Conservation (phyloP, 2,329 filamentous ascomycete genomes). For the Aspergillus transmontanensis region DNA sequence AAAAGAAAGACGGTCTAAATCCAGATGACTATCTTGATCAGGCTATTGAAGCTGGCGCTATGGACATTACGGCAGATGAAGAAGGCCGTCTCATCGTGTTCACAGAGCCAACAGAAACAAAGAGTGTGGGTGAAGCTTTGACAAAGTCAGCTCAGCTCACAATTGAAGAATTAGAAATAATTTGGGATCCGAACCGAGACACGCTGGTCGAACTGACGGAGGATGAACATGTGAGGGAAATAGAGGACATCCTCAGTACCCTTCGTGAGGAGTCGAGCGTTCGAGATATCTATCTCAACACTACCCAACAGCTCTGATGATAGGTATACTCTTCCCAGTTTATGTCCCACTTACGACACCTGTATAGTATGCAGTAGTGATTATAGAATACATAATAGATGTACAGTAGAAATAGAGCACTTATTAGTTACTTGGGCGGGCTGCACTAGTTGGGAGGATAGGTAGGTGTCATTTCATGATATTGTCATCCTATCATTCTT, state of each 20-base stretch:
- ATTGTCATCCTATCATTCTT: slow-evolving; percentile 30
- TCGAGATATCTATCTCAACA: slow-evolving; percentile 78
- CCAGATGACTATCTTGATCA: slow-evolving; percentile 75
- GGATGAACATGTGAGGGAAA: slow-evolving; percentile 55
- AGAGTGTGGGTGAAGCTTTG: slow-evolving; percentile 65
- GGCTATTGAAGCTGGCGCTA: slow-evolving; percentile 81
- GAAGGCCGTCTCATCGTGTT: slow-evolving; percentile 72
- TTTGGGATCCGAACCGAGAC: slow-evolving; percentile 83
- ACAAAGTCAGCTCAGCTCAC: slow-evolving; percentile 65
- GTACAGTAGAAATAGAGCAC: neutral
- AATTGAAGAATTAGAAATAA: slow-evolving; percentile 74
- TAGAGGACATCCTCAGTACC: slow-evolving; percentile 60
- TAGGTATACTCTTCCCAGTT: slow-evolving; percentile 1
- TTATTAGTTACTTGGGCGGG: neutral
- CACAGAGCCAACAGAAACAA: slow-evolving; percentile 68
- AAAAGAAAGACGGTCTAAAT: slow-evolving; percentile 57
- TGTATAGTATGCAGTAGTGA: neutral
- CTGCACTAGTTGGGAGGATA: neutral
- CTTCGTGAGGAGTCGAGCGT: slow-evolving; percentile 70
- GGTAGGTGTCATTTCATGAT: neutral
- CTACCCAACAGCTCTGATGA: slow-evolving; percentile 30
- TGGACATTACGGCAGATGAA: slow-evolving; percentile 56
- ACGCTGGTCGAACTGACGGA: slow-evolving; percentile 68
- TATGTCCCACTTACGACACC: neutral
- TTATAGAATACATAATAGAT: neutral